Evolutionary conservation across 1,139 yeast species (phyloP), one percentile per base, ranked within the genome.

Genomic region (Candida sojae): DNA sequence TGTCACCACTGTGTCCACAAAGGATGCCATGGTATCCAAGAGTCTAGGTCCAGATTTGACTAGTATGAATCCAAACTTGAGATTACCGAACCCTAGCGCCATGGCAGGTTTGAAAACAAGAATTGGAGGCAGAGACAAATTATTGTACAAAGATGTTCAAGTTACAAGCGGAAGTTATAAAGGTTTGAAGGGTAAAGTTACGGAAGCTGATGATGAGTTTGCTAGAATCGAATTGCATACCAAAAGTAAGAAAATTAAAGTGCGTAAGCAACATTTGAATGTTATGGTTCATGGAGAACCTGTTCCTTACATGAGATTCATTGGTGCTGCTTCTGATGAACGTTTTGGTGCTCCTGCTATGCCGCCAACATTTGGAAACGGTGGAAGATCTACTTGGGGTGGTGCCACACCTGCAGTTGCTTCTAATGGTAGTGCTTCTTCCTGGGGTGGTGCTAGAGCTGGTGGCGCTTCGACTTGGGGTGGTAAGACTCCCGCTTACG

Each of bases 211-310:
- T 57, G 99, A 96, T 53, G 86, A 86, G 21, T 82, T 79, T 58
- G 98, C 98, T 2, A 81, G 98, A 53, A 88, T 93, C 43, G 99
- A 93, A 68, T 79, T 93, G 55, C 98, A 93, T 66, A 88, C 97
- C 35, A 92, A 91, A 60, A 86, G 86, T 61, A 95, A 93, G 66
- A 88, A 86, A 52, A 84, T 92, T 54, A 90, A 93, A 54, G 91
- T 93, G 36, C 86, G 83, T 58, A 92, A 92, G 62, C 79, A 81
- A 36, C 88, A 84, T 62, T 77, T 93, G 59, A 79, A 87, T 56
- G 89, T 91, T 53, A 79, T 84, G 58, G 77, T 82, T 44, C 73
- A 81, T 34, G 86, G 86, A 44, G 86, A 80, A 58, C 77, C 87
- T 41, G 77, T 92, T 44, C 87, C 97, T 12, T 92, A 89, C 63